Evolutionary conservation across 2,329 filamentous ascomycete species (phyloP).

Genomic region (Pseudocercospora ulei): DNA sequence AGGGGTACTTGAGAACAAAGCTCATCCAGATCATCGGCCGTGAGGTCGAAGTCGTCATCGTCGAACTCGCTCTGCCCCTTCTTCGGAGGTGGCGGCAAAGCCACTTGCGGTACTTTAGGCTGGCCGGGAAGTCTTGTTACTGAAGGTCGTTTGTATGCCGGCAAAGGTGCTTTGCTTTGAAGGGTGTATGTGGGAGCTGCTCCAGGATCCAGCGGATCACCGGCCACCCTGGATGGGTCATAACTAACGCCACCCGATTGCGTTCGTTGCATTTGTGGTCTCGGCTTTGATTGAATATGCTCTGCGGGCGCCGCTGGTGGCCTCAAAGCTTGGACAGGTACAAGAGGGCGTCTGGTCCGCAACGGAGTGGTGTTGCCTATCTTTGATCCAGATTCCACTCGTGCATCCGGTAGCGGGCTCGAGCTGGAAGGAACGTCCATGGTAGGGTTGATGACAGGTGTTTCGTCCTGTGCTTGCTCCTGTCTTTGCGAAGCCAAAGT

Average conservation of each 20-base stretch:
- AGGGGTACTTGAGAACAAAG: conserved; percentile 41
- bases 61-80: conserved; percentile 39
- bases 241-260: conserved; percentile 19
- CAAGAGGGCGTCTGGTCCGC: conserved; percentile 15
- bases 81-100: conserved; percentile 13
- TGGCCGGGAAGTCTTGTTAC: conserved; percentile 24
- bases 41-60: conserved; percentile 41
- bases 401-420: conserved; percentile 38
- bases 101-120: conserved; percentile 14
- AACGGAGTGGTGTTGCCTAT: conserved; percentile 20
- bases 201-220: conserved; percentile 21
- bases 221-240: conserved; percentile 13
- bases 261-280: conserved; percentile 14
- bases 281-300: conserved; percentile 5
- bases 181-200: conserved; percentile 27
- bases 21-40: conserved; percentile 51
- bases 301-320: conserved; percentile 1
- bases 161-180: conserved; percentile 30
- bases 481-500: conserved; percentile 35
- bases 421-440: conserved; percentile 40
- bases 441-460: conserved; percentile 10
- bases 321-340: conserved; percentile 11
- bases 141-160: conserved; percentile 31
- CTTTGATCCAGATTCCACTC: conserved; percentile 15
- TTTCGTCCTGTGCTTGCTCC: conserved; percentile 18